A percentile compares a stretch with the other conserved stretches of the same genome.
Conservation (phyloP, 176 grass and related monocot genomes). For the Cymbopogon citratus region DNA sequence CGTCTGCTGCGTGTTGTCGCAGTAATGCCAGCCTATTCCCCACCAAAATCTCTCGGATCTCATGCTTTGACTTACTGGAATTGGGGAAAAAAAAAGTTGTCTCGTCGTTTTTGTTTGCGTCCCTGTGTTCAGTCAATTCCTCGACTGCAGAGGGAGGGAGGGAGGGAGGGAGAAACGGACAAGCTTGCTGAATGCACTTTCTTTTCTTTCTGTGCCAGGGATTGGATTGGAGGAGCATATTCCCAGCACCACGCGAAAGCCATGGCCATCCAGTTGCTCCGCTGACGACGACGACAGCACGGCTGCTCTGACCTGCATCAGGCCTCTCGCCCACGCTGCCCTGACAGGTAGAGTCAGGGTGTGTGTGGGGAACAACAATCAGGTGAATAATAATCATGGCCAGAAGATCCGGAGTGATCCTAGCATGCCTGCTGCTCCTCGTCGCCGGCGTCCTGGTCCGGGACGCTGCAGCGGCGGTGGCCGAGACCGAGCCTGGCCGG, state of each 20-base stretch:
- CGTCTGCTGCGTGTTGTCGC: neutral
- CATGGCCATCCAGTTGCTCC: neutral
- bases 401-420: constrained; percentile 23
- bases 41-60: neutral
- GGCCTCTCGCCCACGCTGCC: neutral
- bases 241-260: neutral
- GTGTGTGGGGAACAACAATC: neutral
- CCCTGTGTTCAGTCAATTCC: no score
- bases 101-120: neutral
- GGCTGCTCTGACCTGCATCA: neutral
- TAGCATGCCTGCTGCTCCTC: constrained; percentile 39
- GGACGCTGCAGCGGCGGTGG: constrained; percentile 7
- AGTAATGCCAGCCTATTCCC: neutral
- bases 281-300: neutral
- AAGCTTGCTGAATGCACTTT: constrained; percentile 1
- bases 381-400: constrained; percentile 42
- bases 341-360: neutral
- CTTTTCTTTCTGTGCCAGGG: constrained; percentile 18
- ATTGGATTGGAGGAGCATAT: constrained; percentile 10
- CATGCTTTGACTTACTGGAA: no score
- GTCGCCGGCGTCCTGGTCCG: constrained; percentile 30
- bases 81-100: neutral
- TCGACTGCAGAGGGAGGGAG: no score
- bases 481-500: constrained; percentile 48
- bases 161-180: no score